Evolutionary conservation across 129 eudicot genomes (phyloP), one percentile per base, ranked within the genome.

Genomic region (Centrapalus pauciflorus): DNA sequence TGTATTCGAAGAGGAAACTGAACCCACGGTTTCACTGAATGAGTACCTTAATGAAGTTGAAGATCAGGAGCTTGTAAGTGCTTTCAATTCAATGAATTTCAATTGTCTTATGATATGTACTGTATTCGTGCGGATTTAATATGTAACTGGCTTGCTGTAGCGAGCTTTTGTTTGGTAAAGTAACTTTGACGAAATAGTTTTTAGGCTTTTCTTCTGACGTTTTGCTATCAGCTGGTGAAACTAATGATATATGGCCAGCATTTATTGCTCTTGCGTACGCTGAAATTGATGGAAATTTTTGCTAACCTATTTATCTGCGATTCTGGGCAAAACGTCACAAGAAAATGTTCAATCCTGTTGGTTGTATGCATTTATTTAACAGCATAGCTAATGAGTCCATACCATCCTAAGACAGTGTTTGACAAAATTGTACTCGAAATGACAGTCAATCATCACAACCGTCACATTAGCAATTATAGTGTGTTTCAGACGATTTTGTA

Each of bases 1-100:
- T 60, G 81, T 34, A 3, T 91, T 91, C 34, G 97, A 87, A 11
- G 90, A 87, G 45, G 94, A 91, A 76, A 70, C 77, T 37, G 94
- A 87, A 69, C 90, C 79, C 7, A 78, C 94, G 52, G 76, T 76
- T 34, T 76, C 97, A 13, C 79, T 91, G 50, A 68, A 74, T 19
- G 96, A 91, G 76, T 91, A 78, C 73, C 90, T 91, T 0, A 66
- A 91, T 30, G 84, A 74, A 30, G 81, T 91, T 23, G 97, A 87
- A 59, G 88, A 91, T 11, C 84, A 82, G 81, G 95, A 91, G 65
- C 80, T 91, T 82, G 97, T 91, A 79, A 67, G 73, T 61, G 14
- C n/a, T 8, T 45, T 55, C 20, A 3, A 21, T 7, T 40, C 32
- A 19, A 12, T 21, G 5, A 6, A 25, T 35, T 8, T 4, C 56